phyloP scores from a whole-genome alignment of 2,329 filamentous ascomycete genomes.

The Aspergillus tubingensis region DNA sequence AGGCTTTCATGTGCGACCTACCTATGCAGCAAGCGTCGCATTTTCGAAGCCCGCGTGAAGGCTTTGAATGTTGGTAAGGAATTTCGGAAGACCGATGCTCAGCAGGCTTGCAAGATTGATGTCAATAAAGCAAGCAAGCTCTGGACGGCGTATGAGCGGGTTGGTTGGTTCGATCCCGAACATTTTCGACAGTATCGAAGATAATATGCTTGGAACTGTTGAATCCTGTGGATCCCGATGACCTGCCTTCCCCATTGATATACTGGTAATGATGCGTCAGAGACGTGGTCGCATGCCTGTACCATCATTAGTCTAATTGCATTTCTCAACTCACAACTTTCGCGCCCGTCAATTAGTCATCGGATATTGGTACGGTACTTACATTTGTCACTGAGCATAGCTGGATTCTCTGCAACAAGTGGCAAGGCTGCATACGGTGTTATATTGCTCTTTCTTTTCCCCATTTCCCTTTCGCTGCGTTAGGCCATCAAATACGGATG shows the following conservation, averaged over 20 bases:
- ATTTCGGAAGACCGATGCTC: conserved; percentile 92
- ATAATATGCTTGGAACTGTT: conserved; percentile 21
- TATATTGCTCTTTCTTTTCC: not conserved
- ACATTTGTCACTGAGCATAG: conserved; percentile 9
- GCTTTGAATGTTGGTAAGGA: conserved; percentile 70
- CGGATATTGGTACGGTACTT: not conserved
- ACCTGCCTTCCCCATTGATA: not conserved
- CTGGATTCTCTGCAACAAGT: conserved; percentile 12
- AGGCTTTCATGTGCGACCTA: conserved; percentile 86
- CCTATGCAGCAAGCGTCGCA: conserved; percentile 86
- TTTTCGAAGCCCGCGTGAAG: conserved; percentile 76
- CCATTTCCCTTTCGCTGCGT: not conserved
- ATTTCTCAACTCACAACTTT: not conserved
- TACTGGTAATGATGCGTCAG: conserved; percentile 12
- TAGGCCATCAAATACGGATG: not conserved
- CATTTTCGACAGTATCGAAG: conserved; percentile 49
- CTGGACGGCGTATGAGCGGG: conserved; percentile 84
- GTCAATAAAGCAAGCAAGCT: conserved; percentile 96
- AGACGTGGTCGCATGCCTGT: conserved; percentile 4
- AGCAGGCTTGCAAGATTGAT: conserved; percentile 96
- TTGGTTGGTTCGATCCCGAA: conserved; percentile 73
- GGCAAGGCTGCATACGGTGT: not conserved
- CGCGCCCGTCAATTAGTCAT: not conserved
- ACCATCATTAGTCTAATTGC: not conserved
- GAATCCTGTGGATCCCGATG: not conserved